Evolutionary conservation across 176 grass and related monocot genomes (phyloP).

Genomic region (Saccharum spontaneum): DNA sequence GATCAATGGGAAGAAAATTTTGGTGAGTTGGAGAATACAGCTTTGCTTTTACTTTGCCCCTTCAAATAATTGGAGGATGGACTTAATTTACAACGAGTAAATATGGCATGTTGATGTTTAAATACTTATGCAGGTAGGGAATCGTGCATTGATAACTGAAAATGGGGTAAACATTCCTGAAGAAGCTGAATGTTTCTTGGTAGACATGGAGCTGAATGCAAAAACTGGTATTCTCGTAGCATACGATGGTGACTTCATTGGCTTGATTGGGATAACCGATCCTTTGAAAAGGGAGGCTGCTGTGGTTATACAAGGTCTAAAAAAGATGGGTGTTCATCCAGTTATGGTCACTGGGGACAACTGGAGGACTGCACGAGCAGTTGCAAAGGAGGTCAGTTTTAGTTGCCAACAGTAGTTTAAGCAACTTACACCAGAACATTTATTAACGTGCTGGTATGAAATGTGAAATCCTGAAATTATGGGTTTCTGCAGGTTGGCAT

Average conservation of each 20-base stretch:
- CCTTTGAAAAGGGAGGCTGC: conserved; percentile 95
- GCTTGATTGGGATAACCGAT: conserved; percentile 78
- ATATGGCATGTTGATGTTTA: not conserved
- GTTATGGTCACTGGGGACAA: conserved; percentile 99
- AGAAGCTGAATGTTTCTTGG: conserved; percentile 79
- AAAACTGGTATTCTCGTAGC: conserved; percentile 91
- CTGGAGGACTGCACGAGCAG: conserved; percentile 76
- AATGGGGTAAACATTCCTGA: conserved; percentile 59
- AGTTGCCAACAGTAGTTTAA: not conserved
- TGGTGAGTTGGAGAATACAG: conserved; percentile 54
- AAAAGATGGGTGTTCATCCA: conserved; percentile 79
- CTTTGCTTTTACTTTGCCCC: not conserved
- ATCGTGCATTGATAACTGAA: conserved; percentile 80
- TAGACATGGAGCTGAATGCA: conserved; percentile 73
- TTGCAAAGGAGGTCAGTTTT: conserved; percentile 81
- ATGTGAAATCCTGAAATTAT: not conserved
- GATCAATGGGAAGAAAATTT: conserved; percentile 66
- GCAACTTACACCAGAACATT: not conserved
- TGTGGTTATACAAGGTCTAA: conserved; percentile 80
- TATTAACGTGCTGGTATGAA: not conserved
- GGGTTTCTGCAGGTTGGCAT: conserved; percentile 62
- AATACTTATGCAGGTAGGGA: conserved; percentile 70
- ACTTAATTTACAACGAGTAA: not conserved
- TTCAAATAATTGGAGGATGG: not conserved
- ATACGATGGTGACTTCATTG: conserved; percentile 67